Conservation (phyloP, 1,139 yeast species). For the Diutina scorzettiae region DNA sequence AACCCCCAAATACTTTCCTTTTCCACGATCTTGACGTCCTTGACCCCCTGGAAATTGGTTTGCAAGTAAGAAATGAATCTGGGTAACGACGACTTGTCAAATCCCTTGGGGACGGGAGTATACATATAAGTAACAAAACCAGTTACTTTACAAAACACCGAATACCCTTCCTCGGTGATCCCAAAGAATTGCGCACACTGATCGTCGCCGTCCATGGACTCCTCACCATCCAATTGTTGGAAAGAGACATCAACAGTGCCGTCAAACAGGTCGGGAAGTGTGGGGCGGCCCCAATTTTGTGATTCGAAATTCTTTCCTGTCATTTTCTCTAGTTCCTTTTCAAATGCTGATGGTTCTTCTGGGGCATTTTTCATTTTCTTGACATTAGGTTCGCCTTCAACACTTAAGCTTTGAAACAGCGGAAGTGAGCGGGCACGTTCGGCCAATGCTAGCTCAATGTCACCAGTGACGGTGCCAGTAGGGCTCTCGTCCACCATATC, state of each 20-base stretch:
- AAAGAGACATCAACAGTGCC: conserved; percentile 50
- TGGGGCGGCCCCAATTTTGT: conserved; percentile 54
- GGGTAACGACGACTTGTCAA: conserved; percentile 41
- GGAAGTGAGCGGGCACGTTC: neutral
- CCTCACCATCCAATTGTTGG: conserved; percentile 95
- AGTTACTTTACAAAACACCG: conserved; percentile 79
- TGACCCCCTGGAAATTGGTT: conserved; percentile 43
- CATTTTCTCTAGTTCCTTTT: conserved; percentile 52
- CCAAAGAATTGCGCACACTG: conserved; percentile 81
- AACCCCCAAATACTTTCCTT: conserved; percentile 95
- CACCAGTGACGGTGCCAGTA: neutral
- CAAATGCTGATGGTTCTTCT: conserved; percentile 26
- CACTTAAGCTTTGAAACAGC: neutral
- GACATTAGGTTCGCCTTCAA: neutral
- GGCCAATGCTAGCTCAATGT: neutral
- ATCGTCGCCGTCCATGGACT: conserved; percentile 45
- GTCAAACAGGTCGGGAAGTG: conserved; percentile 27
- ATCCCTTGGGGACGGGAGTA: conserved; percentile 82
- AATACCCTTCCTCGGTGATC: conserved; percentile 75
- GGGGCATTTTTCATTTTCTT: neutral
- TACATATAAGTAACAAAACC: conserved; percentile 87
- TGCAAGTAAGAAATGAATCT: conserved; percentile 38
- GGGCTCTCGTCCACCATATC: neutral
- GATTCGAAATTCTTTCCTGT: conserved; percentile 28
- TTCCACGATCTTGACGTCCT: conserved; percentile 47